Percentiles rank a stretch among this genome's conserved stretches.
Conservation (phyloP, 306 rosid genomes). For the Rosa persica region DNA sequence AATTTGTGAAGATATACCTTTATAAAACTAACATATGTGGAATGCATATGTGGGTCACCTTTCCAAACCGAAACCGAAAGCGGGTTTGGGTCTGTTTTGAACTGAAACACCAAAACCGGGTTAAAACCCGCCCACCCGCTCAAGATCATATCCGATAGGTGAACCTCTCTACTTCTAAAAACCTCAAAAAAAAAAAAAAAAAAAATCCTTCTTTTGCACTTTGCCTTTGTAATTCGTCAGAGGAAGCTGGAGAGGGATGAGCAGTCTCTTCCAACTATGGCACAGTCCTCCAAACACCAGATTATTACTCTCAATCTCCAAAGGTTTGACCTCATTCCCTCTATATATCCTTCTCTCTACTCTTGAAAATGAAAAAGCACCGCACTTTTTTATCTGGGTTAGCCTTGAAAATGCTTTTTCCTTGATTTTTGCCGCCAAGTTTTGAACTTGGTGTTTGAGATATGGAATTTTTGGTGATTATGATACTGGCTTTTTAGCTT, state of each 20-base stretch:
- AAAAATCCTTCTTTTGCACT: background rate
- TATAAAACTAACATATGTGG: too few relatives aligned
- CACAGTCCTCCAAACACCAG: slow-evolving; percentile 45
- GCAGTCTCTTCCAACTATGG: slow-evolving; percentile 51
- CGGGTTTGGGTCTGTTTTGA: background rate
- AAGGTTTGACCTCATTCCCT: slow-evolving; percentile 37
- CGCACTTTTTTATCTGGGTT: background rate
- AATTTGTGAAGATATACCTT: too few relatives aligned
- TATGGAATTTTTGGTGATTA: background rate
- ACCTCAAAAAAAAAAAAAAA: too few relatives aligned
- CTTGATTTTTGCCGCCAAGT: background rate
- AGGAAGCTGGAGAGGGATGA: slow-evolving; percentile 1
- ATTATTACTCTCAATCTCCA: slow-evolving; percentile 30
- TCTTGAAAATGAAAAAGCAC: background rate
- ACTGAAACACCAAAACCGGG: background rate
- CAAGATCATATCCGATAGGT: too few relatives aligned
- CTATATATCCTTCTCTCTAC: background rate
- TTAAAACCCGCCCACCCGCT: background rate
- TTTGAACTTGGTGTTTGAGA: background rate
- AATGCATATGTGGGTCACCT: background rate
- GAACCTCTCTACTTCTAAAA: background rate
- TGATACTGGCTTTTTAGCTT: slow-evolving; percentile 5
- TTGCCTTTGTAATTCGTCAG: background rate
- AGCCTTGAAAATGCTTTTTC: background rate
- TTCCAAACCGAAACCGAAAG: background rate